A percentile compares a stretch with the other conserved stretches of the same genome.
Evolutionary conservation across 2,329 filamentous ascomycete genomes (phyloP).

Genomic region (Berkeleyomyces rouxiae): DNA sequence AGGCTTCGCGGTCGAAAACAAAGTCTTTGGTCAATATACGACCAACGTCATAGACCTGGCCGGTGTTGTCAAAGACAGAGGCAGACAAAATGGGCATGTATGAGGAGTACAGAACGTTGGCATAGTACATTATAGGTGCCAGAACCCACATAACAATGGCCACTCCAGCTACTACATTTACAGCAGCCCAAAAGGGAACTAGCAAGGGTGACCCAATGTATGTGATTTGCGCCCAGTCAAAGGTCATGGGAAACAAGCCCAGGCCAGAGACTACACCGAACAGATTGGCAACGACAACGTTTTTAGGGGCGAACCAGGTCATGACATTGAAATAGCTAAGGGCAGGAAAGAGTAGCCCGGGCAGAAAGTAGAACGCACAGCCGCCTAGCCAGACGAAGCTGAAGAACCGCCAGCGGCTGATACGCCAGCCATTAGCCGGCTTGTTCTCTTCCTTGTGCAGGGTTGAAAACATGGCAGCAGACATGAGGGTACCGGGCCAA

Average conservation of each 20-base stretch:
- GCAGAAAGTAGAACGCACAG: slow-evolving; percentile 72
- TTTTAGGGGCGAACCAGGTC: slow-evolving; percentile 77
- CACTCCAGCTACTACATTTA: slow-evolving; percentile 68
- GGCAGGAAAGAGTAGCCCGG: slow-evolving; percentile 65
- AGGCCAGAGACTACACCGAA: slow-evolving; percentile 77
- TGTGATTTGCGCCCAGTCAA: slow-evolving; percentile 83
- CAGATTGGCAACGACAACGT: slow-evolving; percentile 70
- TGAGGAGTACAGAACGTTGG: slow-evolving; percentile 61
- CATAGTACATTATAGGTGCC: slow-evolving; percentile 66
- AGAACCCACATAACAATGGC: slow-evolving; percentile 74
- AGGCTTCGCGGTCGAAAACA: slow-evolving; percentile 59
- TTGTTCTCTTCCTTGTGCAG: slow-evolving; percentile 75
- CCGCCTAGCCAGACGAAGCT: slow-evolving; percentile 52
- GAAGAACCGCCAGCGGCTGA: slow-evolving; percentile 75
- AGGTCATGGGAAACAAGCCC: slow-evolving; percentile 69
- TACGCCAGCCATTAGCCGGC: slow-evolving; percentile 63
- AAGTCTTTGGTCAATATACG: slow-evolving; percentile 65
- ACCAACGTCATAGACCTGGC: slow-evolving; percentile 63
- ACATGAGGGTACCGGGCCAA: slow-evolving; percentile 78
- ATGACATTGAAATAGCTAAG: slow-evolving; percentile 80
- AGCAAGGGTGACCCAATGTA: slow-evolving; percentile 73
- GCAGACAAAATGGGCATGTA: slow-evolving; percentile 79
- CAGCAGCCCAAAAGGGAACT: slow-evolving; percentile 72
- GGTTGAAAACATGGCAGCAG: slow-evolving; percentile 75
- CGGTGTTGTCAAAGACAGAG: slow-evolving; percentile 72